Conservation (phyloP, 768 basidiomycete genomes). For the Flagelloscypha sp. region DNA sequence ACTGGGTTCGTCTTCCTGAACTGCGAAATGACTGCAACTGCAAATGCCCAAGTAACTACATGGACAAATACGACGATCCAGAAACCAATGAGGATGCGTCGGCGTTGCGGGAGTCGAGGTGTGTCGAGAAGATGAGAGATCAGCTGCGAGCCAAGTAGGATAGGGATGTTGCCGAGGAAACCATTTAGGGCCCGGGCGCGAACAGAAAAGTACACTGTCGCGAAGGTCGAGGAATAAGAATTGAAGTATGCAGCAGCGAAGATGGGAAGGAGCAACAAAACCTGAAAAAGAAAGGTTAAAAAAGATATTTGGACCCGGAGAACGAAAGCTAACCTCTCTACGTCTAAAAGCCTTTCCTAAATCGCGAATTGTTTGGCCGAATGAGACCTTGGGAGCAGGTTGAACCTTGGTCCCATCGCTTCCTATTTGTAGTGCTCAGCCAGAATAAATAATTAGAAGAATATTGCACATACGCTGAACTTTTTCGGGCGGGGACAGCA, state of each 20-base stretch:
- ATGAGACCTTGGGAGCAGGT: neutral
- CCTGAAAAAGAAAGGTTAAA: neutral
- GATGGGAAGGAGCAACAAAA: conserved; percentile 1
- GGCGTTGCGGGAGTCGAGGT: neutral
- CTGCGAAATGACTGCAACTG: neutral
- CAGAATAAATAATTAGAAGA: neutral
- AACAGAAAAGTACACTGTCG: conserved; percentile 3
- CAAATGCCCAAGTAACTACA: neutral
- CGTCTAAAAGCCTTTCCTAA: neutral
- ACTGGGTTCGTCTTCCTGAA: neutral
- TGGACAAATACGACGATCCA: neutral
- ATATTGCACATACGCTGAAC: neutral
- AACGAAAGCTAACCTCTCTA: neutral
- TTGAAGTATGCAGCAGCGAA: conserved; percentile 5
- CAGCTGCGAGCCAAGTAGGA: neutral
- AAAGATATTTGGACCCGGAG: too few species aligned
- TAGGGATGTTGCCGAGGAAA: neutral
- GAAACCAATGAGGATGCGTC: neutral
- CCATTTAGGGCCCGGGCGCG: conserved; percentile 4
- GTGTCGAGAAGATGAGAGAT: neutral
- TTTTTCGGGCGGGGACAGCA: neutral
- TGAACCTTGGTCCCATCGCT: neutral
- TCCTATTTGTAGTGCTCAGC: neutral
- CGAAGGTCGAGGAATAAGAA: conserved; percentile 2
- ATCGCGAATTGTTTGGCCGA: neutral